These are phyloP conservation scores for Ulmus americana DNA, from an alignment of 331 rosid genomes.

Conservation along the genomic window DNA sequence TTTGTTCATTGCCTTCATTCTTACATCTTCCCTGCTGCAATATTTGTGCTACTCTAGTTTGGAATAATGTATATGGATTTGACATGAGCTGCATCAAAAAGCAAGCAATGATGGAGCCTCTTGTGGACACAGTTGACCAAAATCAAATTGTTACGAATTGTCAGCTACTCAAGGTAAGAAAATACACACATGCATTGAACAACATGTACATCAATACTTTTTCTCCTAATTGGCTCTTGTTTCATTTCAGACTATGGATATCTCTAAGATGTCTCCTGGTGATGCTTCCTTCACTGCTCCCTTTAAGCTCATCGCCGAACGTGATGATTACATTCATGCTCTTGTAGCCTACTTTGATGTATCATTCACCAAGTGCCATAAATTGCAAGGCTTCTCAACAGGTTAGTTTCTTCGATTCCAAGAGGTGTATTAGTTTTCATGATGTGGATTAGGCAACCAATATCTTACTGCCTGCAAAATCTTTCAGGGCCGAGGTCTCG, in stretches of 20 bases:
- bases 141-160: constrained; percentile 90
- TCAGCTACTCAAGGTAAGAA: constrained; percentile 72
- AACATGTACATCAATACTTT: background rate
- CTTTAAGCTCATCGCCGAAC: constrained; percentile 76
- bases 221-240: background rate
- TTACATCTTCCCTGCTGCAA: constrained; percentile 12
- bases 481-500: constrained; percentile 82
- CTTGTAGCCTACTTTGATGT: constrained; percentile 97
- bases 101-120: constrained; percentile 95
- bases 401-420: constrained; percentile 36
- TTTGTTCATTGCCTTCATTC: background rate
- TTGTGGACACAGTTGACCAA: constrained; percentile 94
- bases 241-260: constrained; percentile 80
- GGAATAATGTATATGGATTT: constrained; percentile 91
- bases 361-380: constrained; percentile 82
- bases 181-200: background rate
- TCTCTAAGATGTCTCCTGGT: constrained; percentile 85
- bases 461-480: constrained; percentile 3
- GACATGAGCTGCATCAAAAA: constrained; percentile 98
- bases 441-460: background rate
- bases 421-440: background rate
- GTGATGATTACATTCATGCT: constrained; percentile 80
- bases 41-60: constrained; percentile 49
- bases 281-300: constrained; percentile 85
- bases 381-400: constrained; percentile 91